These are phyloP conservation scores for Beauveria scarabaeidicola DNA, from an alignment of 2,329 filamentous ascomycete species.

Conservation along the genomic window DNA sequence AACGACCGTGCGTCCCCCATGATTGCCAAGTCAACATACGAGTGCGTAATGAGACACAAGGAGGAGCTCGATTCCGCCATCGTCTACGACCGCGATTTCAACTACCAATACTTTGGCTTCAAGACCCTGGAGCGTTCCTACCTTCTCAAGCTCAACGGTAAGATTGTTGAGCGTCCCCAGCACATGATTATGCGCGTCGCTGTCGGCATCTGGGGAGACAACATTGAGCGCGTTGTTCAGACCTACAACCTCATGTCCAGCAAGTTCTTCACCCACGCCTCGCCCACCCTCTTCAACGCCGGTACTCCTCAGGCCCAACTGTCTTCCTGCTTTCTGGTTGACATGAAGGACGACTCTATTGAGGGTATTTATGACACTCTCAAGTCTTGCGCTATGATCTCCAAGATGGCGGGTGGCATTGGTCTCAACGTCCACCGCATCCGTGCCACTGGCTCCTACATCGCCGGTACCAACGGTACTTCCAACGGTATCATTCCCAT, in stretches of 20 bases:
- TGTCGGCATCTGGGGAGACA: conserved; percentile 90
- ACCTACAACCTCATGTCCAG: conserved; percentile 99
- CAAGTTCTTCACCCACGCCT: conserved; percentile 98
- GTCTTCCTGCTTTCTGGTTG: conserved; percentile 96
- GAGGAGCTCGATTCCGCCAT: conserved; percentile 98
- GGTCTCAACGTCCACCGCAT: conserved; percentile 95
- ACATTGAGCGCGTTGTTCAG: conserved; percentile 90
- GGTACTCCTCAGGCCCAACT: conserved; percentile 91
- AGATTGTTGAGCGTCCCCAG: conserved; percentile 94
- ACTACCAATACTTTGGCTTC: conserved; percentile 99
- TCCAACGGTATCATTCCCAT: conserved; percentile 97
- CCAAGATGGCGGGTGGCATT: conserved; percentile 97
- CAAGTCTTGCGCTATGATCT: conserved; percentile 99
- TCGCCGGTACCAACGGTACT: conserved; percentile 94
- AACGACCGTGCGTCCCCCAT: conserved; percentile 79
- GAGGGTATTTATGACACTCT: conserved; percentile 98
- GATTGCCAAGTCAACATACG: conserved; percentile 87
- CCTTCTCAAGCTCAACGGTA: conserved; percentile 87
- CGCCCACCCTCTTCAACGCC: conserved; percentile 95
- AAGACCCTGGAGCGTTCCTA: conserved; percentile 98
- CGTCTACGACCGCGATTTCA: conserved; percentile 98
- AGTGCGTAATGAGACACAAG: conserved; percentile 89
- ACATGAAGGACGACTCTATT: conserved; percentile 99
- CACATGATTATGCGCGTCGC: conserved; percentile 99
- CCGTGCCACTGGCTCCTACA: conserved; percentile 94